Evolutionary conservation across 208 protist genomes (phyloP).

Genomic region (Trypanosoma platydactyli): DNA sequence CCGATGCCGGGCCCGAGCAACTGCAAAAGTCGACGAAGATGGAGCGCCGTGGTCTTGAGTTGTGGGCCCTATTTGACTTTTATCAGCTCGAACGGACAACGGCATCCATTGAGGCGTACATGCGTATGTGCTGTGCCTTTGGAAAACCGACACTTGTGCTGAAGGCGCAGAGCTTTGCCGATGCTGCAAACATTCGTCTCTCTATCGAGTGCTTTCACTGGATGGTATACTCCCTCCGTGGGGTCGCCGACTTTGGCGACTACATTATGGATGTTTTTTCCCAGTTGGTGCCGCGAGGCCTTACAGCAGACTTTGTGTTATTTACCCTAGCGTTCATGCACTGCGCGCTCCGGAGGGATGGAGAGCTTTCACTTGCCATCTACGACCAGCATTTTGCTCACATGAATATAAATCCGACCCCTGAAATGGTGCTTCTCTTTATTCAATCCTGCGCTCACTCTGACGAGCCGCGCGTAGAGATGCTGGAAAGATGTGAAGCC

Average conservation of each 20-base stretch:
- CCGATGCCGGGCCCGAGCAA: background rate
- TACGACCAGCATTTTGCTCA: constrained; percentile 71
- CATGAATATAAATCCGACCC: constrained; percentile 75
- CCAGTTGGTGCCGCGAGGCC: constrained; percentile 66
- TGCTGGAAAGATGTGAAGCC: constrained; percentile 52
- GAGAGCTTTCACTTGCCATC: constrained; percentile 71
- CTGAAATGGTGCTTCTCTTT: constrained; percentile 81
- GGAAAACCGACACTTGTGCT: constrained; percentile 55
- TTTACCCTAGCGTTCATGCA: constrained; percentile 79
- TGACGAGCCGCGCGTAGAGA: constrained; percentile 49
- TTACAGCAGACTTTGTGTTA: constrained; percentile 76
- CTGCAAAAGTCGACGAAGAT: constrained; percentile 14
- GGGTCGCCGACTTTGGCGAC: constrained; percentile 65
- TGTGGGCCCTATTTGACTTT: constrained; percentile 89
- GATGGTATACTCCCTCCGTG: constrained; percentile 75
- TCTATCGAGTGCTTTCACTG: constrained; percentile 79
- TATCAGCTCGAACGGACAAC: constrained; percentile 64
- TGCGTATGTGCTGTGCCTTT: constrained; percentile 68
- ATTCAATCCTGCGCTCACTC: constrained; percentile 73
- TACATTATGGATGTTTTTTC: constrained; percentile 75
- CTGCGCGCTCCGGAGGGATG: constrained; percentile 75
- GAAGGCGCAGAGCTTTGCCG: constrained; percentile 67
- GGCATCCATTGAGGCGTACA: constrained; percentile 65
- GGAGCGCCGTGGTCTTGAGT: constrained; percentile 61
- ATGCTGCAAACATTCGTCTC: constrained; percentile 49